Conservation (phyloP, 2,329 filamentous ascomycete genomes). For the Huntiella moniliformis region DNA sequence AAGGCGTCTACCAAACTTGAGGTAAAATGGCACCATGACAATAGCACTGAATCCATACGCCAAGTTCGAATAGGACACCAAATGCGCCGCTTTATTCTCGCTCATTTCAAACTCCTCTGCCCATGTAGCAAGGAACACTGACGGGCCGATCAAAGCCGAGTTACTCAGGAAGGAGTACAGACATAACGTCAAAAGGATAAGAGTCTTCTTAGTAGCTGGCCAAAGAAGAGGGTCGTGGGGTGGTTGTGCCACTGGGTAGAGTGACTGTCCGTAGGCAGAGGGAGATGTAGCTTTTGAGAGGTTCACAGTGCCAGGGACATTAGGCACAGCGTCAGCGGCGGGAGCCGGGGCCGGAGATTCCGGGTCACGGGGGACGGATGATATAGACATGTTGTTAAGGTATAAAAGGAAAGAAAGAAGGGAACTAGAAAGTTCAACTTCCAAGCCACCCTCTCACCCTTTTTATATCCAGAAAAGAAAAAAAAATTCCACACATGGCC, state of each 20-base stretch:
- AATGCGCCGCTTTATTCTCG: slow-evolving; percentile 30
- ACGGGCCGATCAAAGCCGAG: slow-evolving; percentile 31
- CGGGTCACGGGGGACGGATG: no score
- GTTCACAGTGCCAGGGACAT: slow-evolving; percentile 35
- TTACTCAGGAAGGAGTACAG: slow-evolving; percentile 16
- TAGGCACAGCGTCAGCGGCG: no score
- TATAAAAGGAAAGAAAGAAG: no score
- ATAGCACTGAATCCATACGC: slow-evolving; percentile 38
- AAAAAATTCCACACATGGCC: no score
- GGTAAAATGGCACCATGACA: slow-evolving; percentile 36
- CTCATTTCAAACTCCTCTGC: slow-evolving; percentile 31
- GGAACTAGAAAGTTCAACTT: no score
- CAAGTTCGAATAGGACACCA: slow-evolving; percentile 42
- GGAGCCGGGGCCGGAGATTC: no score
- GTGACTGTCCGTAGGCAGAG: slow-evolving; percentile 38
- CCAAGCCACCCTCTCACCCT: no score
- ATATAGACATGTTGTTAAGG: no score
- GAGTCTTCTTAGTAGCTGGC: slow-evolving; percentile 34
- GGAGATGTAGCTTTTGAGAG: slow-evolving; percentile 38
- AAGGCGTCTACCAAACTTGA: slow-evolving; percentile 27
- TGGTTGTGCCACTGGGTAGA: slow-evolving; percentile 41
- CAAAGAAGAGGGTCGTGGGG: slow-evolving; percentile 44
- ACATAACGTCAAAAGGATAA: slow-evolving; percentile 28
- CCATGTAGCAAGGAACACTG: slow-evolving; percentile 38
- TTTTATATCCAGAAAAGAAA: no score